Evolutionary conservation across 352 stramenopile genomes (phyloP), one percentile per base, ranked within the genome.

Genomic region (Phytophthora litchii): DNA sequence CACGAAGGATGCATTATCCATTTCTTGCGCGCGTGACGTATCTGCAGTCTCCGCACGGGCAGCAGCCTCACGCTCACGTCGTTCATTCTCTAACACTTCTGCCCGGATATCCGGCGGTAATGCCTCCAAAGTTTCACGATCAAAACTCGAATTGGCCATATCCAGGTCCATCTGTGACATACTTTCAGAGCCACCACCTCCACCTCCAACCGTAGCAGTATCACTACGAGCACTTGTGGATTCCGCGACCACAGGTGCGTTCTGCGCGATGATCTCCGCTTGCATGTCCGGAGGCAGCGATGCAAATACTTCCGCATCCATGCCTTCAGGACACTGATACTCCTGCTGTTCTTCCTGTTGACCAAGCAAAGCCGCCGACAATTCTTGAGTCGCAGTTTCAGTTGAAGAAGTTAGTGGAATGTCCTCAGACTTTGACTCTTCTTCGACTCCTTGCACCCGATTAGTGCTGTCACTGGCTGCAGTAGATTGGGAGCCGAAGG

Each of bases 1-100:
- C 8, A 99, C 81, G 74, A 99, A 99, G 9, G 93, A 98, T 25
- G 95, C 96, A 74, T 98, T 99, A 70, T 99, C 97, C 96, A 99
- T 99, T 45, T 99, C 96, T 76, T 99, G 88, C 17, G 96, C 97
- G 40, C 95, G 92, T 13, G 94, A 97, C 5, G 96, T 95, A 72
- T 99, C 97, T 12, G 86, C 79, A 25, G 67, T 74, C 13, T 88
- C 78, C 12, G 83, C 74, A 27, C 84, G 77, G 37, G 85, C 76
- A 51, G 80, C 67, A 55, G 83, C 71, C 71, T 95, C 83, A 17
- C 96, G 80, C 67, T 99, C 92, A 13, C 92, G 90, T 19, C 95
- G 89, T 58, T 99, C 96, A 68, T 99, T 97, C 54, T 96, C 94
- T 13, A 99, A 86, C 12, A 99, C 89, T 76, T 99, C 97, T 4